Base-by-base conservation (phyloP, 2,329 filamentous ascomycete genomes). In the Graphilbum sp. region DNA sequence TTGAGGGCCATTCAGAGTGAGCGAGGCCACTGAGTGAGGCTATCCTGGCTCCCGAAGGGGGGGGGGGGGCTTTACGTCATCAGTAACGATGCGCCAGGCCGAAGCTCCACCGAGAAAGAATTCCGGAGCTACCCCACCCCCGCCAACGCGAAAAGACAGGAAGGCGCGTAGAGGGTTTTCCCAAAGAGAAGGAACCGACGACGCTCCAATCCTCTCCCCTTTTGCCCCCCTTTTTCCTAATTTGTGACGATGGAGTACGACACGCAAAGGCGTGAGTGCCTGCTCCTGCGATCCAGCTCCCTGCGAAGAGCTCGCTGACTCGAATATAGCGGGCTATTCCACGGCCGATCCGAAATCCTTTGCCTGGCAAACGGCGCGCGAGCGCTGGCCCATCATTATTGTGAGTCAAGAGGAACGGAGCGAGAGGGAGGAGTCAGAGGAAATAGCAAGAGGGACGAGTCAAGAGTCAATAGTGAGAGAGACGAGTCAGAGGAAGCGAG, bases 361-460 rank as follows among this genome's bases (percentile, higher is more conserved):
- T 55, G 90, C 82, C 37, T 85, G 77, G 57, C 67, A 77, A 43
- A 94, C 90, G 9, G 88, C 84, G 25, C 71, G 79, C 51, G 79
- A 86, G 47, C 71, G 90, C 56, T 98, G 88, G 90, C 90, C 90
- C 15, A 68, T 94, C 40, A 98, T 98, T 53, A 62, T 98, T 49
- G 85, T 92, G 71, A 54, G 16, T 19, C n/a, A 7, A 16, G 12
- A 12, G 23, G 12, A 21, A 27, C 20, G 29, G n/a, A 15, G 12
- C 7, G 23, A 25, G 23, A 25, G 7, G 12, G 7, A 12, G 7
- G n/a, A n/a, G n/a, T n/a, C n/a, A n/a, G n/a, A n/a, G n/a, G n/a
- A n/a, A n/a, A n/a, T n/a, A n/a, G n/a, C n/a, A n/a, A n/a, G n/a
- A n/a, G n/a, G n/a, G 21, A 24, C 21, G 21, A 24, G 21, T 6